phyloP scores from a whole-genome alignment of 768 basidiomycete genomes.

The Coprinopsis sp. region DNA sequence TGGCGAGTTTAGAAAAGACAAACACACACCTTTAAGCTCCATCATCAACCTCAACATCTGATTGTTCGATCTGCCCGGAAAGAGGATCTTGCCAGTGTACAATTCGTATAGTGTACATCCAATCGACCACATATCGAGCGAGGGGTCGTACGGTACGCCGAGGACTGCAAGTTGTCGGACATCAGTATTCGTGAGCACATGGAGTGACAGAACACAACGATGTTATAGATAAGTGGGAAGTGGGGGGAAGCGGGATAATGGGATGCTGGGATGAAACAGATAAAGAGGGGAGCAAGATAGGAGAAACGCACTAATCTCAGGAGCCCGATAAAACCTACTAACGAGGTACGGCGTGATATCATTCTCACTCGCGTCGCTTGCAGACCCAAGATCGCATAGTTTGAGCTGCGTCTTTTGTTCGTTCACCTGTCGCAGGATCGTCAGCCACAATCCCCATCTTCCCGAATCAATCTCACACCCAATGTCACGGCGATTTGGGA shows the following conservation, averaged over 20 bases:
- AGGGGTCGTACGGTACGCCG: constrained; percentile 89
- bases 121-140: constrained; percentile 94
- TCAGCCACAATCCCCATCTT: too few relatives aligned
- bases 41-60: constrained; percentile 98
- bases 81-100: constrained; percentile 95
- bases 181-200: too few relatives aligned
- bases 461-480: too few relatives aligned
- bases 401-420: constrained; percentile 92
- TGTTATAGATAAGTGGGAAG: too few relatives aligned
- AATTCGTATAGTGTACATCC: constrained; percentile 96
- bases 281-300: constrained; percentile 4
- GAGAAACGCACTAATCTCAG: constrained; percentile 80
- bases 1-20: not conserved
- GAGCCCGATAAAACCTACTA: constrained; percentile 95
- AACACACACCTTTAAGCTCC: constrained; percentile 63
- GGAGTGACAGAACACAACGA: too few relatives aligned
- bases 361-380: constrained; percentile 89
- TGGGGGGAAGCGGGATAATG: too few relatives aligned
- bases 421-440: constrained; percentile 60
- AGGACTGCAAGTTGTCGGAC: constrained; percentile 83
- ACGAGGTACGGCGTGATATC: constrained; percentile 98
- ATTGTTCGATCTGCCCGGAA: constrained; percentile 95
- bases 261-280: constrained; percentile 7
- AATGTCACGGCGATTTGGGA: too few relatives aligned
- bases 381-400: constrained; percentile 95